Evolutionary conservation across 2,329 filamentous ascomycete species (phyloP), one percentile per base, ranked within the genome.

Genomic region (Monosporascus sp.): DNA sequence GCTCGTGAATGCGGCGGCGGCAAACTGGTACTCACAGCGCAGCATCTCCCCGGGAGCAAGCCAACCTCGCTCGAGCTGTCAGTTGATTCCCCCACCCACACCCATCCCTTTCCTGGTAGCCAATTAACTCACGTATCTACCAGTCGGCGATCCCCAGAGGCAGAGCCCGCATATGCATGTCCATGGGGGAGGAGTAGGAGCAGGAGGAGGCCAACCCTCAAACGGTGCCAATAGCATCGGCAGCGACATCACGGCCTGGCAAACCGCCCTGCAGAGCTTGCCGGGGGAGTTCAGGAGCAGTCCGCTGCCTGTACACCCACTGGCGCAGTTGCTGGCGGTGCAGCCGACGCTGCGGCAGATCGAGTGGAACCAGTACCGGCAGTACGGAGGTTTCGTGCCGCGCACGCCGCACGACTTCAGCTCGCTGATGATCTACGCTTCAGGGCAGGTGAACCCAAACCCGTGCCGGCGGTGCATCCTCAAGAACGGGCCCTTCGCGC

Each of bases 401-500:
- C 59, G 64, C 37, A 63, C 58, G 2, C 34, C 61, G 43, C 54
- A 60, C 43, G 65, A 66, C 52, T 64, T 56, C 52, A 56, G 60
- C 48, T 60, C 64, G 27, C 50, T 66, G 44, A 65, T 67, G 65
- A 66, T 67, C 40, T 67, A 61, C 31, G 36, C 66, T 36, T 66
- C 59, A 7, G 65, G 65, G 6, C 61, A 66, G 46, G 53, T 64
- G 49, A 66, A 63, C 44, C 61, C 61, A 3, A 63, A 66, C 22
- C 65, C 65, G 16, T 67, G 65, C 40, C 60, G 60, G 14, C 63
- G 65, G 31, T 67, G 65, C 41, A 37, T 59, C 6, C 49, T 64
- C 19, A 59, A 52, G 40, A 65, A 66, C 50, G 64, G 65, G 1
- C 65, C 64, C n/a, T 67, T 59, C 40, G 58, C 60, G 17, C 58